These are phyloP conservation scores for Trichomonas gallinae DNA, from an alignment of 208 protist species.

Conservation along the genomic window DNA sequence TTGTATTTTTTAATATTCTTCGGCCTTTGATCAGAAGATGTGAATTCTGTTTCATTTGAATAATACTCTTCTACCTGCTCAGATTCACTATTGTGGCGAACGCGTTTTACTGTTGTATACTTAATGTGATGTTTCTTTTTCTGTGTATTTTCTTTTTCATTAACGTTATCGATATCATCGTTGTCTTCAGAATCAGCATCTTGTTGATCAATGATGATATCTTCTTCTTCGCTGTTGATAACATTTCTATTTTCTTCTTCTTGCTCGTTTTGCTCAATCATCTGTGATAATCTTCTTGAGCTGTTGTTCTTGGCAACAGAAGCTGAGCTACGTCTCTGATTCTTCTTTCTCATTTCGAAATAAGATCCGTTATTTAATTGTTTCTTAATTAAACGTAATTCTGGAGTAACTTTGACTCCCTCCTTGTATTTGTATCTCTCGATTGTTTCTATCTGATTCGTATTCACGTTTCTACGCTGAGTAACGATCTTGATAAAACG, in stretches of 20 bases:
- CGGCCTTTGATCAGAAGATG: background rate
- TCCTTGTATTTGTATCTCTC: background rate
- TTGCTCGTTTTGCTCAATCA: background rate
- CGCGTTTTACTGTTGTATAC: background rate
- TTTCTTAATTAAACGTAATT: background rate
- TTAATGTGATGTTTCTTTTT: background rate
- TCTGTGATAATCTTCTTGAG: background rate
- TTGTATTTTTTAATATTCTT: background rate
- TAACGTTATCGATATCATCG: background rate
- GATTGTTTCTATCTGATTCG: background rate
- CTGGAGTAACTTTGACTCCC: background rate
- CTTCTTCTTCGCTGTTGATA: background rate
- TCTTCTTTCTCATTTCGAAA: background rate
- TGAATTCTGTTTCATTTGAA: background rate
- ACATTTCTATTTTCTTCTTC: background rate
- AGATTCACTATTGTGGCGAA: background rate
- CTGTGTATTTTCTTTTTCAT: background rate
- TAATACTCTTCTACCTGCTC: background rate
- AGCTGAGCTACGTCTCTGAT: background rate
- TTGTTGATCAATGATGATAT: background rate
- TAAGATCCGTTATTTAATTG: background rate
- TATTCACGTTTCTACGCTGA: background rate
- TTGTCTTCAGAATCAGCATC: background rate
- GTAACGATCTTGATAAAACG: background rate
- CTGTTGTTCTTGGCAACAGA: background rate